phyloP scores from a whole-genome alignment of 2,329 filamentous ascomycete species.

The Colletotrichum cordylinicola region DNA sequence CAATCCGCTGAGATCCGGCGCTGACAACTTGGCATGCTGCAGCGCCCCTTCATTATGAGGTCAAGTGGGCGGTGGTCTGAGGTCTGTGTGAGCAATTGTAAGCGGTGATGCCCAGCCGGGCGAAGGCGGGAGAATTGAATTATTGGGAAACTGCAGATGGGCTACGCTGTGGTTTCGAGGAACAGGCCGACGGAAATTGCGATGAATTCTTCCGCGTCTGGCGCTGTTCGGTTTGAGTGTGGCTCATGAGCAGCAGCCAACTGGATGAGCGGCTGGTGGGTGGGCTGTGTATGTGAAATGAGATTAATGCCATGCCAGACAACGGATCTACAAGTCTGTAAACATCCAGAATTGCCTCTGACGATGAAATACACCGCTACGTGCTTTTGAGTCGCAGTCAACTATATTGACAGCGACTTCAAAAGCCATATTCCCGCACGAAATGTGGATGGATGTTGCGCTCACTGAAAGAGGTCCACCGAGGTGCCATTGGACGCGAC shows the following conservation, averaged over 20 bases:
- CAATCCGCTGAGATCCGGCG: background rate
- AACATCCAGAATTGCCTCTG: background rate
- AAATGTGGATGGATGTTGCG: background rate
- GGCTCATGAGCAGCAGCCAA: background rate
- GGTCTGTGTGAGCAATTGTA: background rate
- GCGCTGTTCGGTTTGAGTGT: background rate
- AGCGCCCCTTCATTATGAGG: background rate
- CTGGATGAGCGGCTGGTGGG: background rate
- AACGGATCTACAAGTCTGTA: background rate
- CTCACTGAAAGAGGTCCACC: background rate
- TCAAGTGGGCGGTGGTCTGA: background rate
- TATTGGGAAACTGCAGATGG: background rate
- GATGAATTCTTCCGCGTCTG: background rate
- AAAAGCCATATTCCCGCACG: background rate
- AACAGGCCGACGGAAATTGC: background rate
- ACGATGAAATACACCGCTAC: background rate
- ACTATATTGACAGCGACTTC: background rate
- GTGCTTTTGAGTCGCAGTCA: background rate
- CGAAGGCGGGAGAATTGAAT: slow-evolving; percentile 13
- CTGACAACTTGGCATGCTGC: background rate
- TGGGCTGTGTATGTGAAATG: background rate
- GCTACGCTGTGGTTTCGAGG: background rate
- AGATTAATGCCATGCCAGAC: background rate
- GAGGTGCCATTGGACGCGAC: background rate
- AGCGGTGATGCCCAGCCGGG: slow-evolving; percentile 1